Base-by-base conservation (phyloP, 139 green algal species). In the Tetradesmus lagerheimii region DNA sequence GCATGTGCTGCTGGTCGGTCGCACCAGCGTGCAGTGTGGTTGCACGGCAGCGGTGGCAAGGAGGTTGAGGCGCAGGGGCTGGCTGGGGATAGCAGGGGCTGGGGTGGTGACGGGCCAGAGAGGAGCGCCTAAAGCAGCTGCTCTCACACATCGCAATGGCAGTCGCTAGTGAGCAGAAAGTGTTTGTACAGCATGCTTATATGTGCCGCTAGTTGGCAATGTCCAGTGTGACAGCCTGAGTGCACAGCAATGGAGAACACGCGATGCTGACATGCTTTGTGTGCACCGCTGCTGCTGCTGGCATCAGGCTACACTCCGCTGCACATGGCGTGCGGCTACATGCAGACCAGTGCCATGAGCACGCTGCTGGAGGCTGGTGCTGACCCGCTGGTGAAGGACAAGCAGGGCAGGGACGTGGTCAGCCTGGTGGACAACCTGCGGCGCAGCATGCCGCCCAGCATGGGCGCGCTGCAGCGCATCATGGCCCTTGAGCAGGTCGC, bases 281-380 rank as follows among this genome's bases (percentile, higher is more conserved):
- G n/a, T n/a, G n/a, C 79, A 27, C 78, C 53, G 35, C 25, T 79
- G 88, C 39, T 74, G 53, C 83, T 83, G 83, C 18, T 16, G 85
- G 31, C 34, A 25, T 50, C 92, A 97, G 95, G 96, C 50, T 98
- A 96, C 93, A 98, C 96, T 3, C 95, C 96, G 0, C 92, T 98
- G 77, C 96, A 98, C 92, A 98, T 98, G 95, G 96, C 96, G 0
- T 92, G 94, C 20, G 94, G 96, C 23, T 97, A 97, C 92, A 94
- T 96, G 80, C 96, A 97, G 92, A 95, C 92, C 4, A 41, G 74
- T 25, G 92, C 89, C 38, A 96, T 98, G 80, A 80, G 85, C 4
- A 91, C 80, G 45, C 94, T 98, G 90, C 89, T 97, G 14, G 92
- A 96, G 76, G 91, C 88, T 0, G 95, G 94, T 4, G 94, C 95